These are phyloP conservation scores for Linnemannia zychae DNA, from an alignment of 192 early-diverging fungal genomes.

Conservation along the genomic window DNA sequence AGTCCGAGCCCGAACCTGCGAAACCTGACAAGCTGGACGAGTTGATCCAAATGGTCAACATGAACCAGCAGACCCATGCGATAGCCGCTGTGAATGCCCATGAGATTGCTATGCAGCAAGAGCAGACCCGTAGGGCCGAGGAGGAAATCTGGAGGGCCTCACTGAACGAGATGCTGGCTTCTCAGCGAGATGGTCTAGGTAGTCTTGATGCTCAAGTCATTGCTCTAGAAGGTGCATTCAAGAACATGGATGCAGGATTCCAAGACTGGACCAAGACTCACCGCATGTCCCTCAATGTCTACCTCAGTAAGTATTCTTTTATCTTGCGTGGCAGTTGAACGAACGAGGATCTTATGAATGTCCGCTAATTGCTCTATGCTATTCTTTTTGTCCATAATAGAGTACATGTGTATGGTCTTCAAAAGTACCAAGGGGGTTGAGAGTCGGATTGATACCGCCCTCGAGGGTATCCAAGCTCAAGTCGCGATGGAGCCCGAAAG, in stretches of 20 bases:
- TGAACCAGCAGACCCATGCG: background rate
- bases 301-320: slow-evolving; percentile 19
- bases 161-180: background rate
- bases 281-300: slow-evolving; percentile 6
- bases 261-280: slow-evolving; percentile 27
- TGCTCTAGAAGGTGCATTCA: background rate
- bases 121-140: background rate
- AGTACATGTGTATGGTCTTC: slow-evolving; percentile 35
- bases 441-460: background rate
- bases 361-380: background rate
- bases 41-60: slow-evolving; percentile 6
- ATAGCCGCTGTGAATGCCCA: background rate
- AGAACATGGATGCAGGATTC: slow-evolving; percentile 5
- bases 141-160: background rate
- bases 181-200: slow-evolving; percentile 1
- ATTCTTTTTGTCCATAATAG: background rate
- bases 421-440: slow-evolving; percentile 24
- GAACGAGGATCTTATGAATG: background rate
- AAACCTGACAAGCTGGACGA: slow-evolving; percentile 4
- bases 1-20: slow-evolving; percentile 11
- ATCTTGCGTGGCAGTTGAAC: background rate
- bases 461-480: slow-evolving; percentile 14
- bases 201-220: background rate
- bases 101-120: background rate
- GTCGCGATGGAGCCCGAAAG: slow-evolving; percentile 3